phyloP scores from a whole-genome alignment of 2,329 filamentous ascomycete genomes.

The Trichoderma semiorbis region DNA sequence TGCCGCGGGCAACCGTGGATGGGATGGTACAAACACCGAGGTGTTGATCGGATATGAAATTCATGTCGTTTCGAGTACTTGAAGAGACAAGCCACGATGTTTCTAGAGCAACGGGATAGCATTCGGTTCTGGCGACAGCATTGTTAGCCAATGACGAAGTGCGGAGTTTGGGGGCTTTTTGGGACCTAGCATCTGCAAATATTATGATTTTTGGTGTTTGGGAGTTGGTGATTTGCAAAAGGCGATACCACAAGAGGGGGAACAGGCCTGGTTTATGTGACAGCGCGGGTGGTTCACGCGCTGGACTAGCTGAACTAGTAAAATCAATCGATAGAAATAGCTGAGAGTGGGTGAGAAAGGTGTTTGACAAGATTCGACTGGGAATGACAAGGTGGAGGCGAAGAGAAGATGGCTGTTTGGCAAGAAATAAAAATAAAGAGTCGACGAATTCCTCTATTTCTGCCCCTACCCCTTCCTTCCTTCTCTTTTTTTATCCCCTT shows the following conservation, averaged over 20 bases:
- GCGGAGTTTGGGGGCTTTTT: background rate
- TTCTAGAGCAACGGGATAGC: background rate
- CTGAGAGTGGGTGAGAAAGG: background rate
- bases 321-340: background rate
- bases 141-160: background rate
- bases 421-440: background rate
- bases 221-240: background rate
- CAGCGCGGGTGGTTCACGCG: background rate
- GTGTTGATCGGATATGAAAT: slow-evolving; percentile 95
- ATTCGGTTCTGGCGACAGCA: background rate
- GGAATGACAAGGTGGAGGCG: slow-evolving; percentile 11
- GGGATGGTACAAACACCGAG: slow-evolving; percentile 89
- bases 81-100: background rate
- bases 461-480: background rate
- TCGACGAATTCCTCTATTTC: background rate
- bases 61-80: slow-evolving; percentile 25
- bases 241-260: background rate
- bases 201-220: background rate
- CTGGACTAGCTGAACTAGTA: background rate
- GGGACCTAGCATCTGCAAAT: background rate
- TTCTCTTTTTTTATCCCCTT: background rate
- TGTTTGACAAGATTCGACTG: background rate
- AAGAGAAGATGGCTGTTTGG: slow-evolving; percentile 11
- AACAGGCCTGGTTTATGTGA: background rate
- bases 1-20: slow-evolving; percentile 86